These are phyloP conservation scores for Plasmodium coatneyi DNA, from an alignment of 169 alveolate genomes.

Conservation along the genomic window DNA sequence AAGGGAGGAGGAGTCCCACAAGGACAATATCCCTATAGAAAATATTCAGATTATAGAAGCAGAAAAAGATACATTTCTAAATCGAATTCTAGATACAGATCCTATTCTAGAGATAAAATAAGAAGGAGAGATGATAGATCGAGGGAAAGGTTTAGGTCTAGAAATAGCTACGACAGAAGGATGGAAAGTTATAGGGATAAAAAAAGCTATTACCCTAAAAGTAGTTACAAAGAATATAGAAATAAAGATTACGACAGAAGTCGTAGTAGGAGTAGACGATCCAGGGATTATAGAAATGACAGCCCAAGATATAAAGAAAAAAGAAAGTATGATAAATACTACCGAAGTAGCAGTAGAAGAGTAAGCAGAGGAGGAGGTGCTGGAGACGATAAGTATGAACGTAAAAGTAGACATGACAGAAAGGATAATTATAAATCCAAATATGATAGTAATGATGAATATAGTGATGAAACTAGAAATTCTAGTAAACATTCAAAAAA, in stretches of 20 bases:
- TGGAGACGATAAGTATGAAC: constrained; percentile 21
- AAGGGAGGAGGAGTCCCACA: constrained; percentile 42
- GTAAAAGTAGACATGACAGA: constrained; percentile 24
- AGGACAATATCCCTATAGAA: constrained; percentile 49
- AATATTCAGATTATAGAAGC: constrained; percentile 35
- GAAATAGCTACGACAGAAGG: constrained; percentile 63
- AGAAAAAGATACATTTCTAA: constrained; percentile 55
- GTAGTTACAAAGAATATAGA: constrained; percentile 19
- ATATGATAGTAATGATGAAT: constrained; percentile 57
- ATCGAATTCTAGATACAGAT: constrained; percentile 43
- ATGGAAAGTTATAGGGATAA: constrained; percentile 40
- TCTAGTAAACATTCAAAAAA: constrained; percentile 61
- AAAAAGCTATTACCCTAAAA: constrained; percentile 36
- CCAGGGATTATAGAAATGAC: constrained; percentile 50
- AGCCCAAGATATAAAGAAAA: constrained; percentile 41
- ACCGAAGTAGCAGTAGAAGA: constrained; percentile 64
- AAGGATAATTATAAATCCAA: constrained; percentile 50
- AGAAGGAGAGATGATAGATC: constrained; percentile 66
- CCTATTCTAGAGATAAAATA: constrained; percentile 67
- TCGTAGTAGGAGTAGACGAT: constrained; percentile 27
- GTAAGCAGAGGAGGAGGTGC: constrained; percentile 35
- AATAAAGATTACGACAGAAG: constrained; percentile 41
- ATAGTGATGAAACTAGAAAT: constrained; percentile 64
- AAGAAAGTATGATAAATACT: constrained; percentile 40
- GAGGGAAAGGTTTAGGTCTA: constrained; percentile 36